phyloP scores from a whole-genome alignment of 495 filamentous ascomycete genomes.

The Penicillium mononematosum region DNA sequence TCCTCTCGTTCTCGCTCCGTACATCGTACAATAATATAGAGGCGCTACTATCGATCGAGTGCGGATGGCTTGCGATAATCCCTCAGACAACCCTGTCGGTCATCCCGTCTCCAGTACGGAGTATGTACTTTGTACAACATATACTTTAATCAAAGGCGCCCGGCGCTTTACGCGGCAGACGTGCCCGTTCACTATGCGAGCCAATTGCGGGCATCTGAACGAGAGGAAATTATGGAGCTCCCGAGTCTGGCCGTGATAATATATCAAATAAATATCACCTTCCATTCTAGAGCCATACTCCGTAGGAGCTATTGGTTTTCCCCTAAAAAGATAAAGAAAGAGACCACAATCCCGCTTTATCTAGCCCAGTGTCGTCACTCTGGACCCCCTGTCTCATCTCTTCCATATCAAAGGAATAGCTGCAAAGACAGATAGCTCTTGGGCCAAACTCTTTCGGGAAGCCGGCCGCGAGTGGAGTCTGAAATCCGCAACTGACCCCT shows the following conservation, averaged over 20 bases:
- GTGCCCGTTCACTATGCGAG: conserved; percentile 7
- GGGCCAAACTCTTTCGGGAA: conserved; percentile 24
- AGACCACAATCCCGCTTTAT: not conserved
- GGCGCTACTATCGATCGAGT: not conserved
- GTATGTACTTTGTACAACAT: not conserved
- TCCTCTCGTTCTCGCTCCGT: not conserved
- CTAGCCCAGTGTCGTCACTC: conserved; percentile 5
- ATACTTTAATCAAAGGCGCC: conserved; percentile 10
- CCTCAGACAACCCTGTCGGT: not conserved
- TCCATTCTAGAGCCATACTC: not conserved
- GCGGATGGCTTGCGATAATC: not conserved
- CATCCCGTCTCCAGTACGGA: conserved; percentile 7
- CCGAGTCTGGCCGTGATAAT: not conserved
- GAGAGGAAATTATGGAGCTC: conserved; percentile 2
- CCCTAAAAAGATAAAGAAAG: not conserved
- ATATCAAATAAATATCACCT: conserved; percentile 11
- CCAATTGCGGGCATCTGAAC: conserved; percentile 13
- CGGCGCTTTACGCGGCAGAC: conserved; percentile 31
- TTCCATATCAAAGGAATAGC: not conserved
- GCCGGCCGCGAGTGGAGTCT: conserved; percentile 16
- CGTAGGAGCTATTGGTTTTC: not conserved
- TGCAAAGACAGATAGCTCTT: conserved; percentile 7
- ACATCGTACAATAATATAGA: not conserved
- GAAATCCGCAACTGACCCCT: conserved; percentile 7
- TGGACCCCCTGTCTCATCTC: conserved; percentile 11